Evolutionary conservation across 257 asterid species (phyloP), one percentile per base, ranked within the genome.

Genomic region (Penstemon barbatus): DNA sequence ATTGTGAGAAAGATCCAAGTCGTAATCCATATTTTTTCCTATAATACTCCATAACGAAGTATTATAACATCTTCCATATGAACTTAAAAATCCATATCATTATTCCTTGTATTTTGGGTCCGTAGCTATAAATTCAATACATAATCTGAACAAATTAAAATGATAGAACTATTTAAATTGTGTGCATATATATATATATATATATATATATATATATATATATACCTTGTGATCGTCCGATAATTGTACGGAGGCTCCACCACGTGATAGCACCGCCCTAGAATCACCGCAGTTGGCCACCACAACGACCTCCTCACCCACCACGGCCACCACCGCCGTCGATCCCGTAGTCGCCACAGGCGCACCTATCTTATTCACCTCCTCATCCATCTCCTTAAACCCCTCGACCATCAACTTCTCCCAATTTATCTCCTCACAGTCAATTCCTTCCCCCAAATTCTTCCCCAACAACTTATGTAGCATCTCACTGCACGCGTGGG

Each of bases 231-330:
- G 97, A 71, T 90, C 97, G 39, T 66, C 74, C 11, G 95, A 90
- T 67, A 90, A 56, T 19, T 86, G 86, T 5, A 86, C 68, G 63
- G 87, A 81, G 1, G 52, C 81, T 12, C 97, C 91, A 18, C 75
- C 86, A 11, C 95, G 87, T 3, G 75, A 82, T 9, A 90, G 74
- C 50, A 90, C 97, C 7, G 88, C 97, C 75, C 97, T 84, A 0
- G 97, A 85, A 74, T 89, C 97, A 3, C 95, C 97, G 71, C 95
- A 90, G 63, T 87, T 84, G 0, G 94, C 94, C 40, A 87, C 87
- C 76, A 90, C 87, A 65, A 90, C 63, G 77, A 75, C 91, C 49
- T 82, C 84, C 72, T 69, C 83, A 33, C 93, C 93, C 0, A 87
- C 85, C 76, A 87, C 86, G 61, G 89, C 93, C 49, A 90, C 93